Conservation (phyloP, 2,329 filamentous ascomycete genomes). For the Sclerotinia minor region DNA sequence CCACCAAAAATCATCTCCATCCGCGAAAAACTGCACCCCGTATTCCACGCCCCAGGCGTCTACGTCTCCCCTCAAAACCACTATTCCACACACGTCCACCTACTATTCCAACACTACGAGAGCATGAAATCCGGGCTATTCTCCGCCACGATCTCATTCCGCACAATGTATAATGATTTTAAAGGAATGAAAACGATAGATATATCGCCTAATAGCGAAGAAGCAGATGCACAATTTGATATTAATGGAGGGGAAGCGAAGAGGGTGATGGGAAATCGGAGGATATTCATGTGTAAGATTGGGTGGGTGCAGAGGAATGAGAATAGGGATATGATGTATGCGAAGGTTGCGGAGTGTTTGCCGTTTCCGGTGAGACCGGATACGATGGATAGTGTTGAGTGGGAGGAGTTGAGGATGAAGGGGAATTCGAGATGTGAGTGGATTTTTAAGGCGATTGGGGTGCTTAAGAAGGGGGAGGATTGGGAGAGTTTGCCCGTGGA, state of each 20-base stretch:
- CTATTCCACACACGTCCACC: neutral
- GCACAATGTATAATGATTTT: constrained; percentile 3
- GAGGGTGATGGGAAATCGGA: neutral
- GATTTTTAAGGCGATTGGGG: neutral
- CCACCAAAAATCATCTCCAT: neutral
- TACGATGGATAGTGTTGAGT: neutral
- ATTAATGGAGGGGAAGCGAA: neutral
- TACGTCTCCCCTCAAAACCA: neutral
- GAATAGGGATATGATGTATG: neutral
- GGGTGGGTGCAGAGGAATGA: neutral
- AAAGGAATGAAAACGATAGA: neutral
- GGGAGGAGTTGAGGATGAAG: neutral
- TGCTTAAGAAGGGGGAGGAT: neutral
- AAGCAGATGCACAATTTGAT: neutral
- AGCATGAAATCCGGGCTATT: neutral
- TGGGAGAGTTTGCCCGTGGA: neutral
- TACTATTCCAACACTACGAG: neutral
- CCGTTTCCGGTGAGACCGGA: neutral
- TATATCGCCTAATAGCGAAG: neutral
- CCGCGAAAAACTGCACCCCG: neutral
- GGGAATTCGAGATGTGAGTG: neutral
- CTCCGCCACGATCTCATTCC: neutral
- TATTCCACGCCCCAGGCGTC: neutral
- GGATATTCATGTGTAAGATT: neutral
- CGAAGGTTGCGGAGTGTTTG: neutral